Conservation (phyloP, 176 grass and related monocot species). For the Musa troglodytarum region DNA sequence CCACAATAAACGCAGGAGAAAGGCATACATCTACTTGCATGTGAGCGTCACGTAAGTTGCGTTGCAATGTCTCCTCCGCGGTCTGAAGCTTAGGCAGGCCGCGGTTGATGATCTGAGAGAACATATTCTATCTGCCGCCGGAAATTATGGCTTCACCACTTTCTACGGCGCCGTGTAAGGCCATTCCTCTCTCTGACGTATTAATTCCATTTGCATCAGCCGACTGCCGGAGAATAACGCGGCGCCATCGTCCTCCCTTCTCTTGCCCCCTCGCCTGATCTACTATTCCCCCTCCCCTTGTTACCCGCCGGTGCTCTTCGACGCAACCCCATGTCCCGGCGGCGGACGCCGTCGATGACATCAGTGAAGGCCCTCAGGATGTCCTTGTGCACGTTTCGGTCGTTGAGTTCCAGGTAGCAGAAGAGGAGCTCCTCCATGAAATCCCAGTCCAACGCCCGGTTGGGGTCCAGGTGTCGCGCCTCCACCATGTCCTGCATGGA, state of each 20-base stretch:
- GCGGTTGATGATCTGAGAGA: no score
- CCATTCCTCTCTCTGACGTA: no score
- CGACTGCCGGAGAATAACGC: neutral
- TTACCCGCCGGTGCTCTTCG: neutral
- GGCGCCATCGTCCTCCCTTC: neutral
- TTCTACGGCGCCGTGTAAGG: no score
- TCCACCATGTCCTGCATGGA: constrained; percentile 62
- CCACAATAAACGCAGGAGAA: no score
- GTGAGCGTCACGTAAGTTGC: no score
- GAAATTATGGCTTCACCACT: no score
- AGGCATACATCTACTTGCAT: no score
- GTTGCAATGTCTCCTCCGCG: no score
- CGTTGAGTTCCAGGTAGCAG: constrained; percentile 74
- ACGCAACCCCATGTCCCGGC: neutral
- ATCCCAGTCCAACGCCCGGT: constrained; percentile 65
- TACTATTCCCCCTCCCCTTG: neutral
- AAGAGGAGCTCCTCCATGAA: constrained; percentile 75
- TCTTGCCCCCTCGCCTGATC: neutral
- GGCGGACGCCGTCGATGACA: constrained; percentile 33
- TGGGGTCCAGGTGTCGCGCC: constrained; percentile 23
- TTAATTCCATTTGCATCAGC: no score
- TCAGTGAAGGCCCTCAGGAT: constrained; percentile 58
- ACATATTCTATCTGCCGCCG: no score
- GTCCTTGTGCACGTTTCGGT: constrained; percentile 57
- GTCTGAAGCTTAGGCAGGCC: no score